Evolutionary conservation across 2,329 filamentous ascomycete species (phyloP).

Genomic region (Pestalotiopsis fici): DNA sequence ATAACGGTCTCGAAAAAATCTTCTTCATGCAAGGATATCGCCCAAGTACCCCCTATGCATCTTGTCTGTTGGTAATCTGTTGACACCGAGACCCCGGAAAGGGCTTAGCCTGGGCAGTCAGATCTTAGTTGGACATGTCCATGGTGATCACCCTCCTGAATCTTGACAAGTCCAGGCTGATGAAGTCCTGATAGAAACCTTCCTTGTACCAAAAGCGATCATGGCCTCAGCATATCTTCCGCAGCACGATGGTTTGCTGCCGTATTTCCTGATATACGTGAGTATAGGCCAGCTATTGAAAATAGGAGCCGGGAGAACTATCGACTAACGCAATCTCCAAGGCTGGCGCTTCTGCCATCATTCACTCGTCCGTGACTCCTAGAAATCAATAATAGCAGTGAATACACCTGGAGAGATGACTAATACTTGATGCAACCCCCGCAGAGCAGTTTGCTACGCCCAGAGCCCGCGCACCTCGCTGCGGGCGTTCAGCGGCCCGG

Average conservation of each 20-base stretch:
- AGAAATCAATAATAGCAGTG: no score
- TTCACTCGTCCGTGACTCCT: background rate
- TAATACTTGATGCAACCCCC: background rate
- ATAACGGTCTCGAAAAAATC: no score
- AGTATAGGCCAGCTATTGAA: background rate
- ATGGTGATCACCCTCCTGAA: background rate
- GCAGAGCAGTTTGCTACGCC: slow-evolving; percentile 26
- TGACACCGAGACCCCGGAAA: background rate
- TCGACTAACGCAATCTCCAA: background rate
- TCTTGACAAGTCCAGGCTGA: background rate
- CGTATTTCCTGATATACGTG: slow-evolving; percentile 30
- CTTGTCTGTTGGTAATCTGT: background rate
- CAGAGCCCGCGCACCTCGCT: slow-evolving; percentile 17
- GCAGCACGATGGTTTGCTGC: slow-evolving; percentile 24
- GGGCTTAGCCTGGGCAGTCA: background rate
- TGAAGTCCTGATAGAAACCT: background rate
- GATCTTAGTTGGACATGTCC: background rate
- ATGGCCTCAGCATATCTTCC: background rate
- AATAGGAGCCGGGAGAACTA: background rate
- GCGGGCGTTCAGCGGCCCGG: slow-evolving; percentile 28
- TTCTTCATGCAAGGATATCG: no score
- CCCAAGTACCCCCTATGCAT: background rate
- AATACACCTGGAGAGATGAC: no score
- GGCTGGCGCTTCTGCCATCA: slow-evolving; percentile 3
- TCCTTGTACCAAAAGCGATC: background rate